These are phyloP conservation scores for Phenoliferia sp. DNA, from an alignment of 1,284 basidiomycete genomes.

Conservation along the genomic window DNA sequence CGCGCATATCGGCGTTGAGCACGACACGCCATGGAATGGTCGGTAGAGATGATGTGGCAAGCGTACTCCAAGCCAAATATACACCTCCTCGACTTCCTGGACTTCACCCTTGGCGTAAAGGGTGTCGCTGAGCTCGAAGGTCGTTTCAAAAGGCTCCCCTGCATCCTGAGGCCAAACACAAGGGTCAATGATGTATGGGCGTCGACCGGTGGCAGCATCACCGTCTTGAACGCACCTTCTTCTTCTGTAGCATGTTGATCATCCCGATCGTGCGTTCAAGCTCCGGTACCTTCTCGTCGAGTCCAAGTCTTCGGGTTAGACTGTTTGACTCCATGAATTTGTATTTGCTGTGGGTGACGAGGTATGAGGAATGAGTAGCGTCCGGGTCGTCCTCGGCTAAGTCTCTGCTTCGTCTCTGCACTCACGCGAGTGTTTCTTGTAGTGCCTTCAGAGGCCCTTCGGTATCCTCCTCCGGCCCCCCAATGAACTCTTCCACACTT, in stretches of 20 bases:
- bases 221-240: slow-evolving; percentile 58
- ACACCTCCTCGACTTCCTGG: slow-evolving; percentile 80
- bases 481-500: slow-evolving; percentile 82
- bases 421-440: slow-evolving; percentile 86
- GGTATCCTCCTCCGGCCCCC: slow-evolving; percentile 70
- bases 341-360: slow-evolving; percentile 70
- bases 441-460: slow-evolving; percentile 76
- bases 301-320: slow-evolving; percentile 66
- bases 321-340: slow-evolving; percentile 93
- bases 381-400: neutral
- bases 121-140: slow-evolving; percentile 95
- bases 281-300: slow-evolving; percentile 95
- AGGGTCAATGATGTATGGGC: neutral
- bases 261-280: slow-evolving; percentile 88
- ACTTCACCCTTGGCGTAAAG: slow-evolving; percentile 86
- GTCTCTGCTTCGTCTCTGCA: too few relatives aligned
- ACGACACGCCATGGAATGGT: neutral
- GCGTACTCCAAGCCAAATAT: slow-evolving; percentile 92
- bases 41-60: slow-evolving; percentile 4
- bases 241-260: slow-evolving; percentile 64
- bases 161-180: slow-evolving; percentile 31
- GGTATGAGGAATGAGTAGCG: neutral
- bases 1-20: too few relatives aligned
- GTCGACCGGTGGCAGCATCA: neutral
- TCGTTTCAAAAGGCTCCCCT: slow-evolving; percentile 65